Evolutionary conservation across 2,329 filamentous ascomycete species (phyloP).

Genomic region (Pseudohalonectria lignicola): DNA sequence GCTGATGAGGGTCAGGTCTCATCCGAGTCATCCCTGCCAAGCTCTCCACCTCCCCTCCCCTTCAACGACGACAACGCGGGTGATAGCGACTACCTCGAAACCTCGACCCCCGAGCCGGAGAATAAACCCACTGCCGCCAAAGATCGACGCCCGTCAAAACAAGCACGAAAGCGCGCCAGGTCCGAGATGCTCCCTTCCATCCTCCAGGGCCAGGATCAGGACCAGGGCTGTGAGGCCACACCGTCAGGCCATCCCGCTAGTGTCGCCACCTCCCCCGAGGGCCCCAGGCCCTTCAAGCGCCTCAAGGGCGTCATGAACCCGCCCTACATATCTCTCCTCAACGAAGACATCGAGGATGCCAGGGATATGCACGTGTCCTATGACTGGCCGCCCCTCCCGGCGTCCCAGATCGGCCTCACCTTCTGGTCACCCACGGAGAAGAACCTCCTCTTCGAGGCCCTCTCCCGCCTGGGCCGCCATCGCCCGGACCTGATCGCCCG

Average conservation of each 20-base stretch:
- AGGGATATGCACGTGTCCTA: constrained; percentile 22
- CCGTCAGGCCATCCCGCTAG: no score
- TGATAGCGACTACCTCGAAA: no score
- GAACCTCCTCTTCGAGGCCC: constrained; percentile 51
- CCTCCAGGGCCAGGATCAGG: no score
- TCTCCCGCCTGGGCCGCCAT: constrained; percentile 53
- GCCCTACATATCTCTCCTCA: constrained; percentile 39
- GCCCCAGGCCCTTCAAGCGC: constrained; percentile 36
- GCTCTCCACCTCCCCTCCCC: no score
- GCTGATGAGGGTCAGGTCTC: no score
- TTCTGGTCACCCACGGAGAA: constrained; percentile 67
- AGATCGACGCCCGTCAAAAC: no score
- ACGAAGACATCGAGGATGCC: constrained; percentile 46
- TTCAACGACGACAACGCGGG: no score
- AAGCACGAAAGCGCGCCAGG: no score
- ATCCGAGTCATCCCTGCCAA: no score
- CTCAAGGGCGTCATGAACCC: constrained; percentile 28
- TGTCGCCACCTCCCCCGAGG: no score
- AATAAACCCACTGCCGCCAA: background rate
- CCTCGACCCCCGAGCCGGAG: background rate
- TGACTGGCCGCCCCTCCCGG: constrained; percentile 18
- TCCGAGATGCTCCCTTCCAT: no score
- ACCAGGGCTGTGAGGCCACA: no score
- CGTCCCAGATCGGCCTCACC: constrained; percentile 56
- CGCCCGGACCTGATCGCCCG: constrained; percentile 51